phyloP scores from a whole-genome alignment of 768 basidiomycete genomes.

The Macrocybe gigantea region DNA sequence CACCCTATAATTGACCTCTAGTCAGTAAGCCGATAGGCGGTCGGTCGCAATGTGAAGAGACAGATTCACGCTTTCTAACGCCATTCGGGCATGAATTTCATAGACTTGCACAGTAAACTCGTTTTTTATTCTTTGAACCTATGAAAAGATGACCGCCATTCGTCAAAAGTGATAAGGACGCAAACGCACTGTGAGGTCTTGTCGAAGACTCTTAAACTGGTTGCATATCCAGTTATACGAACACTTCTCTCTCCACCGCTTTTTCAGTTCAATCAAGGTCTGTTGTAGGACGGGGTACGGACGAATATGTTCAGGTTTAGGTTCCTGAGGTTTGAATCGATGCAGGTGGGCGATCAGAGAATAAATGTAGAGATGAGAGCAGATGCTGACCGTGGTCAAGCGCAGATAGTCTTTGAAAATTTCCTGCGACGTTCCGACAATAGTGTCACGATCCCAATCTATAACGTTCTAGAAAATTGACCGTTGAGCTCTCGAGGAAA shows the following conservation, averaged over 20 bases:
- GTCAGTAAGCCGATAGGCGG: slow-evolving; percentile 5
- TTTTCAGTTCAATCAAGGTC: slow-evolving; percentile 83
- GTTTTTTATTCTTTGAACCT: slow-evolving; percentile 99
- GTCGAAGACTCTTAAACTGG: slow-evolving; percentile 95
- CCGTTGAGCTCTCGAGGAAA: not conserved
- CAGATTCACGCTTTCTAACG: slow-evolving; percentile 70
- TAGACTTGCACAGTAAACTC: slow-evolving; percentile 97
- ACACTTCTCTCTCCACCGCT: slow-evolving; percentile 75
- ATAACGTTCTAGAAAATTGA: slow-evolving; percentile 70
- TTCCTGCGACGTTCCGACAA: slow-evolving; percentile 85
- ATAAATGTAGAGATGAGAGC: not conserved
- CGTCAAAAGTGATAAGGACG: slow-evolving; percentile 15
- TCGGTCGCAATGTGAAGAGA: slow-evolving; percentile 5
- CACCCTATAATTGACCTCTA: slow-evolving; percentile 47
- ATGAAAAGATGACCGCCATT: slow-evolving; percentile 6
- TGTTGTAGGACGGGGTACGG: slow-evolving; percentile 80
- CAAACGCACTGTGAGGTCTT: slow-evolving; percentile 88
- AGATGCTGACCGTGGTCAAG: slow-evolving; percentile 69
- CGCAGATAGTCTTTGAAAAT: slow-evolving; percentile 96
- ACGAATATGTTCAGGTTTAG: slow-evolving; percentile 89
- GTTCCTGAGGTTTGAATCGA: slow-evolving; percentile 57
- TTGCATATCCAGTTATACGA: slow-evolving; percentile 90
- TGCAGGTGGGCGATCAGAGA: slow-evolving; percentile 4
- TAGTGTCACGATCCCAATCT: slow-evolving; percentile 94
- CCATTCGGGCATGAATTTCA: slow-evolving; percentile 97